phyloP scores from a whole-genome alignment of 2,329 filamentous ascomycete species.

The Scytalidium lignicola region DNA sequence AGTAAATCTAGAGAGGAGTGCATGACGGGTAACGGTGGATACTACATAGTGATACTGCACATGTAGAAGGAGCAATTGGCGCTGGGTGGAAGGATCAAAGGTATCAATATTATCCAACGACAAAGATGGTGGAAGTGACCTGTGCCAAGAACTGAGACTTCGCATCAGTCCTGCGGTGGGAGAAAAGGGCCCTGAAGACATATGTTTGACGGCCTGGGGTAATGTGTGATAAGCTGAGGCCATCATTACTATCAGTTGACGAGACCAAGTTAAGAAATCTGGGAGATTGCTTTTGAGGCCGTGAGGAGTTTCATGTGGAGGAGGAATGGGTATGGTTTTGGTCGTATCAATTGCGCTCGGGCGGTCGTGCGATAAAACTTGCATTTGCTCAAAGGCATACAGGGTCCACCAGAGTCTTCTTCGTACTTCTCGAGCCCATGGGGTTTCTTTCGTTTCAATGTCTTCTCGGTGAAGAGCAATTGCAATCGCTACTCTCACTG shows the following conservation, averaged over 20 bases:
- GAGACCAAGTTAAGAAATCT: slow-evolving; percentile 34
- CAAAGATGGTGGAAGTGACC: slow-evolving; percentile 32
- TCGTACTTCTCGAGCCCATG: slow-evolving; percentile 26
- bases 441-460: slow-evolving; percentile 29
- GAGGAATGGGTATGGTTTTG: slow-evolving; percentile 25
- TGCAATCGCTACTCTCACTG: slow-evolving; percentile 37
- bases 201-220: too few relatives aligned
- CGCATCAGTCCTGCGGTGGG: slow-evolving; percentile 32
- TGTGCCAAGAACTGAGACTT: slow-evolving; percentile 34
- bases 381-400: slow-evolving; percentile 33
- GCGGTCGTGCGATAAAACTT: slow-evolving; percentile 38
- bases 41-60: slow-evolving; percentile 35
- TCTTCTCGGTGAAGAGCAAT: slow-evolving; percentile 39
- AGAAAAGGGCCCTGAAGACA: slow-evolving; percentile 23
- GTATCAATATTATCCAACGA: slow-evolving; percentile 27
- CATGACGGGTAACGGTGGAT: slow-evolving; percentile 32
- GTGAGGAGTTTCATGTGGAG: slow-evolving; percentile 31
- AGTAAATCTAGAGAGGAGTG: slow-evolving; percentile 32
- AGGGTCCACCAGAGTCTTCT: slow-evolving; percentile 31
- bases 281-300: slow-evolving; percentile 24
- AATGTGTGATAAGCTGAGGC: slow-evolving; percentile 30
- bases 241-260: slow-evolving; percentile 31
- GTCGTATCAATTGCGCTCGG: slow-evolving; percentile 37
- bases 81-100: slow-evolving; percentile 29
- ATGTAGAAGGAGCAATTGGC: slow-evolving; percentile 34